Evolutionary conservation across 208 protist species (phyloP), one percentile per base, ranked within the genome.

Genomic region (Crithidia fasciculata): DNA sequence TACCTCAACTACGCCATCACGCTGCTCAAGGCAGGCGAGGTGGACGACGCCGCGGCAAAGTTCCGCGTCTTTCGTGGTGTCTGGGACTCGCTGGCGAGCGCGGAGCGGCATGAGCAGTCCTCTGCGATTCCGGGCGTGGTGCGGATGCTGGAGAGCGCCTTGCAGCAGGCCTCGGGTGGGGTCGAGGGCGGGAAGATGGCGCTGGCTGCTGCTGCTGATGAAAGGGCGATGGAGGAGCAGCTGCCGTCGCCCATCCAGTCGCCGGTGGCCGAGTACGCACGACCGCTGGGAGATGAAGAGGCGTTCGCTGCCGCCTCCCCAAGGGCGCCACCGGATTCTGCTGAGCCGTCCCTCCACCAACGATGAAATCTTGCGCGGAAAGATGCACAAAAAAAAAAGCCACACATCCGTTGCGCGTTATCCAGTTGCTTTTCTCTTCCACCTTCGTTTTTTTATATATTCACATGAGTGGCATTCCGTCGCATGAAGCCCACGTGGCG

Each of bases 1-100:
- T 82, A 89, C 18, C 80, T 98, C 15, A 98, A 99, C 80, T 99
- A 96, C 65, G 92, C 90, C 18, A 87, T 98, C 43, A 98, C 90
- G 58, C 76, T 97, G 16, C 81, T 82, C 47, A 94, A 96, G 69
- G 82, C 85, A 62, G 80, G 82, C 28, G 58, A 72, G 15, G 45
- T 66, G 18, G 77, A 56, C 50, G 79, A 92, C 45, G 82, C 89
- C 44, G 69, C 28, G 43, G 49, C 47, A 45, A 87, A 96, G 58
- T 86, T 93, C 40, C 71, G 70, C 36, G 37, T 66, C 10, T 92
- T 95, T 41, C 72, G 82, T 19, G 69, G 37, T 2, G 58, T 85
- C 3, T 95, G 88, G 86, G 54, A 82, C 36, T 8, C 36, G 10
- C 61, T 83, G 8, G 72, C 61, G 2, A 59, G 69, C n/a, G 74